These are phyloP conservation scores for Chalciporus pseudorubinellus DNA, from an alignment of 768 basidiomycete genomes.

Conservation along the genomic window DNA sequence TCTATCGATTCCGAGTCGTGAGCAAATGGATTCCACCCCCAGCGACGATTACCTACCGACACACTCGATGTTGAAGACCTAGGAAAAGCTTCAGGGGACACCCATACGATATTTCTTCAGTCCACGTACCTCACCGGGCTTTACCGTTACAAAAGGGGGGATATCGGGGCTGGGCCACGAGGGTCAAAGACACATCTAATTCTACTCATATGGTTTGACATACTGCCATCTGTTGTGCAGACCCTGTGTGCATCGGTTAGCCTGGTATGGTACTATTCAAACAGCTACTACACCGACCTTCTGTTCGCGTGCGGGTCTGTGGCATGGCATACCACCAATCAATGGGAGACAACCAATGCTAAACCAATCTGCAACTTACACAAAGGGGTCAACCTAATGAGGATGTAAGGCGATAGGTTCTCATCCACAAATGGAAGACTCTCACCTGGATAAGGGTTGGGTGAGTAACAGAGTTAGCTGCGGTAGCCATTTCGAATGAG, in stretches of 20 bases:
- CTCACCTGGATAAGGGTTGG: conserved; percentile 57
- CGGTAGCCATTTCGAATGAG: conserved; percentile 49
- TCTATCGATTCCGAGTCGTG: conserved; percentile 43
- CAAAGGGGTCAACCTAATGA: conserved; percentile 63
- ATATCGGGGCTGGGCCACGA: conserved; percentile 53
- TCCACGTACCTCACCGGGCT: conserved; percentile 51
- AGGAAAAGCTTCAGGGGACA: background rate
- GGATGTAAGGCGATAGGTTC: background rate
- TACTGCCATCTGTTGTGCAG: conserved; percentile 77
- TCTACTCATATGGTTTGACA: conserved; percentile 22
- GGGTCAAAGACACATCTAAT: background rate
- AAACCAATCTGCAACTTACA: conserved; percentile 40
- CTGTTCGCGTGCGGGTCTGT: conserved; percentile 53
- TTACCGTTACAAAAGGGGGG: conserved; percentile 57
- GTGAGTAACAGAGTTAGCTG: conserved; percentile 57
- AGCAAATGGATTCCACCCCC: background rate
- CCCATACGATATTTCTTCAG: background rate
- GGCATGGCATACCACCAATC: background rate
- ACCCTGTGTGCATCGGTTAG: conserved; percentile 37
- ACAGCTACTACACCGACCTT: conserved; percentile 40
- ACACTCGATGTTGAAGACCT: conserved; percentile 72
- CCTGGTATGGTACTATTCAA: background rate
- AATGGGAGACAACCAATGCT: background rate
- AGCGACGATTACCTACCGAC: conserved; percentile 43
- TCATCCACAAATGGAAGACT: background rate